Evolutionary conservation across 176 grass and related monocot species (phyloP).

Genomic region (Bolboschoenus planiculmis): DNA sequence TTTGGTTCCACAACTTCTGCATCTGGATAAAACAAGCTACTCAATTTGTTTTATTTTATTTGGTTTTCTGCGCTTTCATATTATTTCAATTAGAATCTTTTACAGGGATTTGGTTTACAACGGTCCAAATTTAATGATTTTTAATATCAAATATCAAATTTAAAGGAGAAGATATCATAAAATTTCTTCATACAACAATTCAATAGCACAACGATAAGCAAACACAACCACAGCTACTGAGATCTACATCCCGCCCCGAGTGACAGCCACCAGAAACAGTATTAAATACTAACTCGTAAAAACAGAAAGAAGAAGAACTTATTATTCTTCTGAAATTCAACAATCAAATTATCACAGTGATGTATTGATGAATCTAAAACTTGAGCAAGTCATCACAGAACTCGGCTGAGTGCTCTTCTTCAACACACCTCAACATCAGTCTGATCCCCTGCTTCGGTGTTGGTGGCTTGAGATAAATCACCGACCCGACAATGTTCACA

Average conservation of each 20-base stretch:
- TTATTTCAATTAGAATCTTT: too few species aligned
- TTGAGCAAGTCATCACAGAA: slow-evolving; percentile 52
- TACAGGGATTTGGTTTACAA: too few species aligned
- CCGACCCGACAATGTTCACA: slow-evolving; percentile 50
- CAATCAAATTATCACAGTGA: not conserved
- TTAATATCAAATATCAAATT: not conserved
- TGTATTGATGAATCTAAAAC: slow-evolving; percentile 19
- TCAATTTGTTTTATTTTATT: too few species aligned
- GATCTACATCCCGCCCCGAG: not conserved
- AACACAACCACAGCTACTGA: not conserved
- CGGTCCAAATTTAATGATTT: too few species aligned
- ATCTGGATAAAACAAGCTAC: too few species aligned
- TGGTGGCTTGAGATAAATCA: slow-evolving; percentile 64
- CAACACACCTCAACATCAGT: slow-evolving; percentile 68
- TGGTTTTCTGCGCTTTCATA: too few species aligned
- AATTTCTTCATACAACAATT: not conserved
- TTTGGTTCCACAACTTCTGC: too few species aligned
- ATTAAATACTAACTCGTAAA: not conserved
- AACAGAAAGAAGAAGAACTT: not conserved
- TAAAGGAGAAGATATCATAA: not conserved
- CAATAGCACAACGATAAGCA: not conserved
- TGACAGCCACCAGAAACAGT: not conserved
- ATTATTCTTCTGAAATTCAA: not conserved
- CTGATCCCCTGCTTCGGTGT: slow-evolving; percentile 61
- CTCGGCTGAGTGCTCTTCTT: slow-evolving; percentile 39